These are phyloP conservation scores for Xylaria sp. DNA, from an alignment of 2,329 filamentous ascomycete species.

Conservation along the genomic window DNA sequence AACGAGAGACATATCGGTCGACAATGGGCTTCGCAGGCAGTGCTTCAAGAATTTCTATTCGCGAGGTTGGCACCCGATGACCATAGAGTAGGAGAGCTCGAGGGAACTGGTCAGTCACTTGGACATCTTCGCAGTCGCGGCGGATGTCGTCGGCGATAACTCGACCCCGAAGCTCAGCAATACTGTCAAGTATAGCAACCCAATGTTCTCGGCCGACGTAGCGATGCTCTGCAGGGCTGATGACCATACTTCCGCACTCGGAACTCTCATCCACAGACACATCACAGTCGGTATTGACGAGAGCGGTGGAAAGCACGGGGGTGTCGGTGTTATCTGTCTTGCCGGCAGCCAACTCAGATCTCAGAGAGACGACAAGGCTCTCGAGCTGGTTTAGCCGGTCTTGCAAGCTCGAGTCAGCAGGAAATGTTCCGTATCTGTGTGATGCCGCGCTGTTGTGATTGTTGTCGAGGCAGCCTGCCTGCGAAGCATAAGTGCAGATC, in stretches of 20 bases:
- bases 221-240: neutral
- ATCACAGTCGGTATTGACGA: neutral
- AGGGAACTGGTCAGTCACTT: neutral
- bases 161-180: constrained; percentile 1
- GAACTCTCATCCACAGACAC: neutral
- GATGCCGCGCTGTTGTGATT: neutral
- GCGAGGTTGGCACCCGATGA: constrained; percentile 10
- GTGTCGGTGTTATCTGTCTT: neutral
- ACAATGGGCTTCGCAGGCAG: constrained; percentile 35
- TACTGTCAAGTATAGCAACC: constrained; percentile 5
- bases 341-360: neutral
- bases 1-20: constrained; percentile 33
- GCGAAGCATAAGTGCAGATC: constrained; percentile 5
- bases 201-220: constrained; percentile 5
- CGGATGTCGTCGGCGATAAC: neutral
- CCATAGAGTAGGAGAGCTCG: constrained; percentile 3
- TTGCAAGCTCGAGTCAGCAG: neutral
- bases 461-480: no score
- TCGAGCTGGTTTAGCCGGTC: neutral
- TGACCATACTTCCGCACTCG: neutral
- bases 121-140: neutral
- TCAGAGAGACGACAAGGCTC: constrained; percentile 2
- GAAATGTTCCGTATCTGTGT: neutral
- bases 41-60: constrained; percentile 33
- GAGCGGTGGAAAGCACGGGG: neutral